Conservation (phyloP, 2,329 filamentous ascomycete genomes). For the Colletotrichum abscissum region DNA sequence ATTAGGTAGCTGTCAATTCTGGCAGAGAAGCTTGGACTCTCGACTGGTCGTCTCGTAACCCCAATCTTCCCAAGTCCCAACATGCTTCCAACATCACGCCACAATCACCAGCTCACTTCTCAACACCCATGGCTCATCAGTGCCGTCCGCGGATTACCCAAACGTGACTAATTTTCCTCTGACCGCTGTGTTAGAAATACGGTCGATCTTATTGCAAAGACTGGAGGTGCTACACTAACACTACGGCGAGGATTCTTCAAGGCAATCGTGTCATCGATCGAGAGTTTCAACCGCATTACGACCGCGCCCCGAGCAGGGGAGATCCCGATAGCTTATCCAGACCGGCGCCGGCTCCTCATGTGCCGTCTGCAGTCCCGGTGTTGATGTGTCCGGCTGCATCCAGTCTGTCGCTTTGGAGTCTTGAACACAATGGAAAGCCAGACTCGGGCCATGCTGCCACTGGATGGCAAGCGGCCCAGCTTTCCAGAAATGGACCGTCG, state of each 20-base stretch:
- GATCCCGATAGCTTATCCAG: not conserved
- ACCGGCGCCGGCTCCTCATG: not conserved
- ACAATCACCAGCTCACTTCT: conserved; percentile 2
- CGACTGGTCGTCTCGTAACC: not conserved
- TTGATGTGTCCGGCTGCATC: not conserved
- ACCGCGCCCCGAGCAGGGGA: conserved; percentile 14
- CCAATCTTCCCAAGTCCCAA: not conserved
- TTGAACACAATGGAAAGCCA: no score
- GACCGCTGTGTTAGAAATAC: not conserved
- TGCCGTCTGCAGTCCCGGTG: not conserved
- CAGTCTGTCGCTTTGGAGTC: not conserved
- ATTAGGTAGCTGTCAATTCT: not conserved
- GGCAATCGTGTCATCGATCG: conserved; percentile 6
- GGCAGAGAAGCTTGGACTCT: conserved; percentile 8
- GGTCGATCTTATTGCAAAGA: not conserved
- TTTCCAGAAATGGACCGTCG: conserved; percentile 14
- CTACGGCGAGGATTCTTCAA: not conserved
- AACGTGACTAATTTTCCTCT: not conserved
- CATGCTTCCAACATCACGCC: conserved; percentile 18
- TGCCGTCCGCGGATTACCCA: conserved; percentile 21
- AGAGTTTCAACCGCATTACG: conserved; percentile 4
- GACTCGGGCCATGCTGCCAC: not conserved
- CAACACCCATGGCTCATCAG: not conserved
- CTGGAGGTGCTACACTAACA: not conserved
- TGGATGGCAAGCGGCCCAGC: not conserved